Evolutionary conservation across 176 grass and related monocot species (phyloP), one percentile per base, ranked within the genome.

Genomic region (Raddia guianensis): DNA sequence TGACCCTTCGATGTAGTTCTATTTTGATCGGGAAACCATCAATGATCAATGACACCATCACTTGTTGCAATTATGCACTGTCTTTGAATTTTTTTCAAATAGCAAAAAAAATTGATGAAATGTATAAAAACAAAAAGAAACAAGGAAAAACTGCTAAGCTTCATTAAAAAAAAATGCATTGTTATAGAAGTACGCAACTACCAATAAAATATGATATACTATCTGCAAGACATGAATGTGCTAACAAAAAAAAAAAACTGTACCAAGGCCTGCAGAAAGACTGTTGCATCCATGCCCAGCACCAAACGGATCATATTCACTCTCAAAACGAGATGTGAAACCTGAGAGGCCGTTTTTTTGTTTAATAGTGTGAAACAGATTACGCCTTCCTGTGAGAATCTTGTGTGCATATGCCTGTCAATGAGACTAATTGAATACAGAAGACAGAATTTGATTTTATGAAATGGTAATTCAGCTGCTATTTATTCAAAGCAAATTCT

Each of bases 201-300:
- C 15, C 42, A 61, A 32, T 12, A 44, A 45, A 52, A 61, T 27
- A 72, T 19, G 35, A 27, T 75, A 75, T 8, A 43, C 66, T 12
- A 49, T 13, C 52, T 60, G 61, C 46, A 68, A 86, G 16, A 58
- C 65, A 46, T 37, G 18, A 72, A 49, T 68, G 42, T 3, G 60
- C 2, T 35, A 47, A 86, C 3, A 49, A 46, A 77, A 43, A 16
- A 20, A 16, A 20, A 59, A 43, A 45, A 70, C 4, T 49, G 42
- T 87, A 91, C 89, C 92, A 79, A 94, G 89, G 62, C 92, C 89
- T 3, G 89, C 89, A 68, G 92, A 94, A 58, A 94, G 76, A 78
- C 92, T 94, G 80, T 87, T 94, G 89, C 86, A 94, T 84, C 92
- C 92, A 82, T 94, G 92, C 45, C 83, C 92, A 80, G 92, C 89